A percentile compares a stretch with the other conserved stretches of the same genome.
Evolutionary conservation across 2,329 filamentous ascomycete species (phyloP).

Genomic region (Huntiella moniliformis): DNA sequence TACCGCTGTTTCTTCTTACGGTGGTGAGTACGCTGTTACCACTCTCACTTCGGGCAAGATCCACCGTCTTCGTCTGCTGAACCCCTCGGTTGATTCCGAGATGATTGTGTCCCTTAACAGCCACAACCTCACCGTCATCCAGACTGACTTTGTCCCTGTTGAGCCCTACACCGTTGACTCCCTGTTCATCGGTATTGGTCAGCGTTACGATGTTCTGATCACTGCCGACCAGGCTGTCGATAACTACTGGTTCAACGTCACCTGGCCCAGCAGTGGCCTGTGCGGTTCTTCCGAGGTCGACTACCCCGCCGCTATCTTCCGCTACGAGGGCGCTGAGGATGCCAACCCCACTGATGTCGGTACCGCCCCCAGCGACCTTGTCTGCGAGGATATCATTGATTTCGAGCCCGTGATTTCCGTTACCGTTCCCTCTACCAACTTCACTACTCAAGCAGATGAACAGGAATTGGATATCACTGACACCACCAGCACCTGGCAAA

Average conservation of each 20-base stretch:
- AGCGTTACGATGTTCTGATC: conserved; percentile 25
- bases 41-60: conserved; percentile 31
- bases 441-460: conserved; percentile 13
- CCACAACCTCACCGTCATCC: conserved; percentile 44
- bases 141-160: conserved; percentile 44
- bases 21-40: conserved; percentile 17
- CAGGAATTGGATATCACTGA: conserved; percentile 12
- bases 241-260: conserved; percentile 21
- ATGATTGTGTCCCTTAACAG: conserved; percentile 39
- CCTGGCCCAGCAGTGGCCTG: conserved; percentile 17
- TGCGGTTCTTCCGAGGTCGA: conserved; percentile 17
- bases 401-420: conserved; percentile 17
- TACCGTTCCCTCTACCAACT: conserved; percentile 15
- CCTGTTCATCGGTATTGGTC: conserved; percentile 39
- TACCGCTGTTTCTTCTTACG: conserved; percentile 16
- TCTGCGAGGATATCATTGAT: conserved; percentile 14
- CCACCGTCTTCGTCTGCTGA: conserved; percentile 42
- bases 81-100: conserved; percentile 31
- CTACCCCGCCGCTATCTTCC: conserved; percentile 22
- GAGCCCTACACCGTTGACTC: conserved; percentile 43
- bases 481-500: conserved; percentile 12
- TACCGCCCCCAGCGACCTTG: conserved; percentile 13
- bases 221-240: conserved; percentile 17
- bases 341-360: conserved; percentile 17
- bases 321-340: conserved; percentile 19